Evolutionary conservation across 495 filamentous ascomycete species (phyloP).

Genomic region (Astrothelium subdiscretum): DNA sequence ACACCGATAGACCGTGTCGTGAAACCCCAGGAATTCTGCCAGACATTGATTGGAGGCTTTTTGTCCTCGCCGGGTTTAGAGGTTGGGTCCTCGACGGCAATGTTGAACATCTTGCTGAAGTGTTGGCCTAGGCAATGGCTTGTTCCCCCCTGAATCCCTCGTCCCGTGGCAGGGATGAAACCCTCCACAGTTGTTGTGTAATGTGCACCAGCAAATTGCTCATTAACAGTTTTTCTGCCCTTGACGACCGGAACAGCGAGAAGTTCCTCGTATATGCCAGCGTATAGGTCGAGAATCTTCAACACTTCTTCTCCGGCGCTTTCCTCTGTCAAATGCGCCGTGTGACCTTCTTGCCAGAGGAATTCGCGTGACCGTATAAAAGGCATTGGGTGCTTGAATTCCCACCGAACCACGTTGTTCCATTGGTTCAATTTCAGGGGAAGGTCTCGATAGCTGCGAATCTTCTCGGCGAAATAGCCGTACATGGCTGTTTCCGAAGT

Average conservation of each 20-base stretch:
- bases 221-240: constrained; percentile 82
- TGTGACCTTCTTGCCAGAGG: constrained; percentile 97
- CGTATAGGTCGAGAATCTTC: constrained; percentile 88
- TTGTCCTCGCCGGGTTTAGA: constrained; percentile 51
- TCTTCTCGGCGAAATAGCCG: constrained; percentile 93
- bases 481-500: constrained; percentile 95
- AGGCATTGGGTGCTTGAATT: constrained; percentile 94
- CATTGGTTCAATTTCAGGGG: constrained; percentile 91
- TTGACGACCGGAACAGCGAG: constrained; percentile 89
- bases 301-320: constrained; percentile 72
- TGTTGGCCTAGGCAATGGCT: constrained; percentile 93
- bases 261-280: constrained; percentile 79
- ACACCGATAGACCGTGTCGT: constrained; percentile 92
- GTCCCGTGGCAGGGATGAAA: constrained; percentile 87
- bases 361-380: constrained; percentile 91
- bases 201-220: constrained; percentile 92
- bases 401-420: constrained; percentile 97
- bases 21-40: constrained; percentile 98
- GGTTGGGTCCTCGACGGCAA: constrained; percentile 85
- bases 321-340: constrained; percentile 73
- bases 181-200: constrained; percentile 93
- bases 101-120: constrained; percentile 97
- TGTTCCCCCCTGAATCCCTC: constrained; percentile 92
- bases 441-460: constrained; percentile 84
- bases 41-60: constrained; percentile 62